Evolutionary conservation across 345 rosid genomes (phyloP).

Genomic region (Dipteronia dyeriana): DNA sequence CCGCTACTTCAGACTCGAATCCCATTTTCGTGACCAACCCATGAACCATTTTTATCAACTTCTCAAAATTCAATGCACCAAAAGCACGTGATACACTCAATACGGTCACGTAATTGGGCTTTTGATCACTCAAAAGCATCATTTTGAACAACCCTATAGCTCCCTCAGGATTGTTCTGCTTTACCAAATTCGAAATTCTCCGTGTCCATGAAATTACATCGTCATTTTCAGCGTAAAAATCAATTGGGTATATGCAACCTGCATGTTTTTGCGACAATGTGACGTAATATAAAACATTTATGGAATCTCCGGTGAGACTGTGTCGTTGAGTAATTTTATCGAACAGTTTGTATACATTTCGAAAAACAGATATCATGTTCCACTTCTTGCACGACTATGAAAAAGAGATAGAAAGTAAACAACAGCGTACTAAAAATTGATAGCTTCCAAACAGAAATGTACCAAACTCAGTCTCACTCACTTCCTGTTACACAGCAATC

Average conservation of each 20-base stretch:
- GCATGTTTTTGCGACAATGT: neutral
- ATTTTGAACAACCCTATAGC: constrained; percentile 26
- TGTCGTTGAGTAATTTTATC: constrained; percentile 26
- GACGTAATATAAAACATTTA: neutral
- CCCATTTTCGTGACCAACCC: constrained; percentile 29
- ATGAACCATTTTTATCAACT: constrained; percentile 19
- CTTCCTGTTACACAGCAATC: too few relatives aligned
- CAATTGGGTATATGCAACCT: neutral
- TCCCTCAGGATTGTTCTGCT: constrained; percentile 18
- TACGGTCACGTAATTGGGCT: constrained; percentile 31
- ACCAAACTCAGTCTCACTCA: too few relatives aligned
- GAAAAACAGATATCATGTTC: neutral
- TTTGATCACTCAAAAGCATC: constrained; percentile 26
- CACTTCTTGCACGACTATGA: neutral
- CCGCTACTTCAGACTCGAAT: constrained; percentile 23
- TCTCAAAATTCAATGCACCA: constrained; percentile 20
- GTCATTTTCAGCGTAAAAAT: constrained; percentile 1
- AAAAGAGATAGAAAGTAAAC: neutral
- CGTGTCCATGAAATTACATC: constrained; percentile 28
- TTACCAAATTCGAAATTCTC: constrained; percentile 22
- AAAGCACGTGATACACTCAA: constrained; percentile 24
- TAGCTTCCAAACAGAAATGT: too few relatives aligned
- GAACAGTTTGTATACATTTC: constrained; percentile 21
- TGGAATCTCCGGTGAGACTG: neutral
- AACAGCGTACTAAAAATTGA: too few relatives aligned